Evolutionary conservation across 768 basidiomycete species (phyloP).

Genomic region (Agaricus sinodeliciosus): DNA sequence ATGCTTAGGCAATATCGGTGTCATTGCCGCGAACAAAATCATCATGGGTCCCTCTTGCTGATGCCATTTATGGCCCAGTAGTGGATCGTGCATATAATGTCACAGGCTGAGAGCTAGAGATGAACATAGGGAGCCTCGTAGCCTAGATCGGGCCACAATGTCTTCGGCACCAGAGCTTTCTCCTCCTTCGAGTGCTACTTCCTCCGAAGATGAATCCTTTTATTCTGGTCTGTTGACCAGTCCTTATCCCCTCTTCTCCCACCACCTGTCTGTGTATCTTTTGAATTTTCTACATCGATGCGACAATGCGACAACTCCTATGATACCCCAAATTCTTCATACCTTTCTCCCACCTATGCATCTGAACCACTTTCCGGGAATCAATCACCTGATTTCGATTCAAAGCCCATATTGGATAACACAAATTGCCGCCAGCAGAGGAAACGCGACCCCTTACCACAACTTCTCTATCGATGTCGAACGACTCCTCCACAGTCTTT

Average conservation of each 20-base stretch:
- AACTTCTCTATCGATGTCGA: background rate
- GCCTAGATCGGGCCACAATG: background rate
- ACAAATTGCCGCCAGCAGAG: background rate
- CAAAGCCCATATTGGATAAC: background rate
- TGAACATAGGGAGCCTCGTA: background rate
- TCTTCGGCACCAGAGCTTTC: background rate
- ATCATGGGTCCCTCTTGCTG: background rate
- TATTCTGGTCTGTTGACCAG: background rate
- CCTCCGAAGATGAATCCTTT: background rate
- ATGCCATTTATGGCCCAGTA: slow-evolving; percentile 1
- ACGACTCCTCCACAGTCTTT: background rate
- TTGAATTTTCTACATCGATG: background rate
- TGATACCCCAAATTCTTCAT: background rate
- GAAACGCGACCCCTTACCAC: background rate
- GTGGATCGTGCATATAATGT: background rate
- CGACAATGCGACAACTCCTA: background rate
- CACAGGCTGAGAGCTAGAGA: background rate
- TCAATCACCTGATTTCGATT: background rate
- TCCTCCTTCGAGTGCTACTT: slow-evolving; percentile 1
- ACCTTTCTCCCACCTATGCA: background rate
- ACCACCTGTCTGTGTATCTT: background rate
- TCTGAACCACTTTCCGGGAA: background rate
- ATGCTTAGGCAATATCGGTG: too few species aligned
- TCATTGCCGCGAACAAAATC: too few species aligned
- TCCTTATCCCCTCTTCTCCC: background rate